Base-by-base conservation (phyloP, 1,139 yeast species). In the Suhomyces bolitotheri region DNA sequence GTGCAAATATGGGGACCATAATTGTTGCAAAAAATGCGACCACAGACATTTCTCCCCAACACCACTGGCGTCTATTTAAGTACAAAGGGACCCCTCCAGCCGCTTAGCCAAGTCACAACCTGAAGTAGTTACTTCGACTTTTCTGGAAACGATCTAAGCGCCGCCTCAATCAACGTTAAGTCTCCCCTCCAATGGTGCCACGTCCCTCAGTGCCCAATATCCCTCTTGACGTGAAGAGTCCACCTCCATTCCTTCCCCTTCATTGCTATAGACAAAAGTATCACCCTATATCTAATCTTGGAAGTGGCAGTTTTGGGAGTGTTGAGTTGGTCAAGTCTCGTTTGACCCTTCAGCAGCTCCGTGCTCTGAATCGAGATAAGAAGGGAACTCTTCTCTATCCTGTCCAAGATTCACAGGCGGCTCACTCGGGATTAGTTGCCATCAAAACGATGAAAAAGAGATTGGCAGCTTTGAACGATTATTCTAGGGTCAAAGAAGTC, bases 281-380 rank as follows among this genome's bases (percentile, higher is more conserved):
- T 53, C 73, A 68, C 38, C 47, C 67, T 4, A 64, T 83, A 8
- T 67, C 74, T 32, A 68, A 65, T 33, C 62, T 86, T 40, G 95
- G 95, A 0, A 75, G 73, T 41, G 95, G 95, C 1, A 80, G 90
- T 34, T 86, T 86, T 66, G 95, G 95, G 0, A 64, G 75, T 2
- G 95, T 86, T 1, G 64, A 73, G 6, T 62, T 83, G 44, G 92
- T 88, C 3, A 78, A 79, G 51, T 64, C 37, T 34, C 40, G 49
- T 17, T 39, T 36, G 8, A 36, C 29, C 29, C 32, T 31, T n/a
- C 27, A 31, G 6, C 36, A 38, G 7, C 41, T 53, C 8, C 31
- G 44, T 16, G 33, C 25, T 4, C 39, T 30, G 7, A 17, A 23
- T 14, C 32, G 33, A 8, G 38, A 40, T 15, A 56, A 54, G 24